Conservation (phyloP, 73 alveolate genomes). For the Paramecium tetraurelia region DNA sequence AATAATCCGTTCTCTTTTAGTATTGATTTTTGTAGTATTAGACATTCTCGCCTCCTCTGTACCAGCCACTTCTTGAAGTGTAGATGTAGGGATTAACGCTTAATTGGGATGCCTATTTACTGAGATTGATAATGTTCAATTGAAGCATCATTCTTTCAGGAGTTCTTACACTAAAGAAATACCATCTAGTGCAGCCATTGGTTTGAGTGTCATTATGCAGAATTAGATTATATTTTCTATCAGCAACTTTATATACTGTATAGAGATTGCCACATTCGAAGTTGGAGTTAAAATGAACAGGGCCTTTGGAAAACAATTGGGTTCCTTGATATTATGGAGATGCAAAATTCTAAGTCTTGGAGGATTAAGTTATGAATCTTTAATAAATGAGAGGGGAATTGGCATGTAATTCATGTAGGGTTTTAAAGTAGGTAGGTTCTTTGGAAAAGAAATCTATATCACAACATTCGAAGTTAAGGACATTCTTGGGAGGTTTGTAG, state of each 20-base stretch:
- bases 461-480: constrained; percentile 31
- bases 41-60: constrained; percentile 49
- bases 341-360: neutral
- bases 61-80: constrained; percentile 51
- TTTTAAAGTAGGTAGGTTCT: constrained; percentile 7
- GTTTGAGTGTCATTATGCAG: constrained; percentile 94
- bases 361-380: neutral
- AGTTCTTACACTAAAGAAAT: constrained; percentile 84
- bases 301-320: neutral
- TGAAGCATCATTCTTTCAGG: constrained; percentile 62
- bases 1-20: neutral
- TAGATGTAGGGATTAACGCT: neutral
- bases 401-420: neutral
- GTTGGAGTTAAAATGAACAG: constrained; percentile 70
- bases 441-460: neutral
- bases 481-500: neutral
- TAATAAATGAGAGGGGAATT: neutral
- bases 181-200: constrained; percentile 96
- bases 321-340: neutral
- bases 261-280: constrained; percentile 83
- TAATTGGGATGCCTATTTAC: neutral
- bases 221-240: constrained; percentile 81
- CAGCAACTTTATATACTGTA: constrained; percentile 65
- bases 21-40: constrained; percentile 42
- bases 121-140: constrained; percentile 71